Base-by-base conservation (phyloP, 2,329 filamentous ascomycete species). In the Microsporum audouinii region DNA sequence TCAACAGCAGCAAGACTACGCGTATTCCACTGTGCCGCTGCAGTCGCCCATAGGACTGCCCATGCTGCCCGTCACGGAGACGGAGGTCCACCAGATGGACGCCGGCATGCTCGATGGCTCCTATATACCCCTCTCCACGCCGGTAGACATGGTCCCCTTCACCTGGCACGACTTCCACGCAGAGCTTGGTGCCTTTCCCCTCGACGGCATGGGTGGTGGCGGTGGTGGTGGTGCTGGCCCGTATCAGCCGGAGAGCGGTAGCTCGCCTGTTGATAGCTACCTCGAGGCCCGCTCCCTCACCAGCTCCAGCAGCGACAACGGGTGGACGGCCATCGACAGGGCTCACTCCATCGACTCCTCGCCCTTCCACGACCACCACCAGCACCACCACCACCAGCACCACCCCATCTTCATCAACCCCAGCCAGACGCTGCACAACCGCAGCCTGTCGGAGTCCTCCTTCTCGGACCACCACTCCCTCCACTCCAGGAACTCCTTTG, bases 351-450 rank as follows among this genome's bases (percentile, higher is more conserved):
- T 88, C 66, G 88, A 92, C 66, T 81, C 83, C 38, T 84, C 82
- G 57, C 17, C 43, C 23, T 53, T 53, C 29, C 49, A 53, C 2
- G 49, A 53, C 29, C 49, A 53, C 5, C 47, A 53, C 29, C 49
- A 51, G 3, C 47, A 53, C 5, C 12, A n/a, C 33, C 49, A 53
- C 2, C 49, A 53, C 1, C 49, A 53, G 27, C 80, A 81, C 67
- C 79, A 82, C 62, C 77, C 78, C 12, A 86, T 88, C 66, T 91
- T 96, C 70, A 95, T 95, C 79, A 96, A 96, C 75, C 92, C 92
- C 1, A 85, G 87, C 64, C 88, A 96, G 76, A 95, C 91, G 0
- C 79, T 97, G 58, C 92, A 96, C 76, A 82, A 95, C 69, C 84
- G 91, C 67, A 91, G 87, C 60, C 86, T 88, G 68, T 96, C 91